Percentiles rank a stretch among this genome's conserved stretches.
These are phyloP conservation scores for Ascochyta koolunga DNA, from an alignment of 2,329 filamentous ascomycete genomes.

Conservation along the genomic window DNA sequence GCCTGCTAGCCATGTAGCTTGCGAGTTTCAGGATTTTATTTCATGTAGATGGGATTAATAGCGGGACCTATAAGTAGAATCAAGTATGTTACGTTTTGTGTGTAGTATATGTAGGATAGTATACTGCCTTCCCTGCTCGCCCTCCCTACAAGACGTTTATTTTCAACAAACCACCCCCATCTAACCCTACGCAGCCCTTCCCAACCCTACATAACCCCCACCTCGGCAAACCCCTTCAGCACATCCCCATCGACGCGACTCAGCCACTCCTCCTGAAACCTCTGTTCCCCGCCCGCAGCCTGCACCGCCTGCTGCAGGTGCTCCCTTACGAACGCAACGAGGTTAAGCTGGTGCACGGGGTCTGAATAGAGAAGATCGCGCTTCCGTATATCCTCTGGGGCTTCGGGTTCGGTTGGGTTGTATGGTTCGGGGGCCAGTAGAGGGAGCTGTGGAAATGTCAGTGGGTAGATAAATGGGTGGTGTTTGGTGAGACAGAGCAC, in stretches of 20 bases:
- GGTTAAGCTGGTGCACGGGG: slow-evolving; percentile 69
- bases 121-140: too few relatives aligned
- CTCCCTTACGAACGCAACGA: slow-evolving; percentile 68
- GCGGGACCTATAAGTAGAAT: too few relatives aligned
- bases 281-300: slow-evolving; percentile 66
- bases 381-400: slow-evolving; percentile 54
- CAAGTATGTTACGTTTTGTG: too few relatives aligned
- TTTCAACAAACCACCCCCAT: too few relatives aligned
- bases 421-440: slow-evolving; percentile 49
- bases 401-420: slow-evolving; percentile 42
- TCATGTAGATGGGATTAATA: too few relatives aligned
- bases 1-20: too few relatives aligned
- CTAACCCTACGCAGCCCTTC: not conserved
- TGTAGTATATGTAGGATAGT: too few relatives aligned
- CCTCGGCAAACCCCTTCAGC: slow-evolving; percentile 63
- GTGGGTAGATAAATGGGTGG: not conserved
- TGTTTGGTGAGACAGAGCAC: slow-evolving; percentile 4
- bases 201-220: slow-evolving; percentile 43
- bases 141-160: too few relatives aligned
- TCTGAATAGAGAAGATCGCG: slow-evolving; percentile 64
- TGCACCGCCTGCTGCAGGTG: slow-evolving; percentile 65
- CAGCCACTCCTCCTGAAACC: slow-evolving; percentile 71
- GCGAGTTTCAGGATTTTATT: too few relatives aligned
- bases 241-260: slow-evolving; percentile 78
- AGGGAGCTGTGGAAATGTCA: slow-evolving; percentile 45